A percentile compares a stretch with the other conserved stretches of the same genome.
Conservation (phyloP, 1,139 yeast species). For the Lodderomyces metapsilosis region DNA sequence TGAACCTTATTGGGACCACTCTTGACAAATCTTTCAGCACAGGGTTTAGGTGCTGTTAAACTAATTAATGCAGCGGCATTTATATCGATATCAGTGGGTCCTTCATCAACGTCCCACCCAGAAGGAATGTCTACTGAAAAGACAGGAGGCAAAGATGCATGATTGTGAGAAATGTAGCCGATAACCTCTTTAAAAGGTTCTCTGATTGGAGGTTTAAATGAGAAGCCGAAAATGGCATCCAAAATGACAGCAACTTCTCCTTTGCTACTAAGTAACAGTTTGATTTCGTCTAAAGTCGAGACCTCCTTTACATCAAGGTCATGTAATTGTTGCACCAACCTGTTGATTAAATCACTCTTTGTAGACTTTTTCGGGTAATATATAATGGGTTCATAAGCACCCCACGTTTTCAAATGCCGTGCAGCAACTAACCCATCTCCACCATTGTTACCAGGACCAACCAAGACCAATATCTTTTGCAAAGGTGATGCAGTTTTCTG, state of each 20-base stretch:
- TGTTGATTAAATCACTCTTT: constrained; percentile 41
- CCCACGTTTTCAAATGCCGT: constrained; percentile 79
- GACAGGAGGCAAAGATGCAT: constrained; percentile 48
- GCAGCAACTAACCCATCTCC: constrained; percentile 98
- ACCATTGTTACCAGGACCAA: constrained; percentile 96
- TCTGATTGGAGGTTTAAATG: constrained; percentile 86
- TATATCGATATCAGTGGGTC: constrained; percentile 53
- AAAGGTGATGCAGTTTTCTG: constrained; percentile 20
- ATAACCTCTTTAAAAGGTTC: constrained; percentile 71
- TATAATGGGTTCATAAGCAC: constrained; percentile 64
- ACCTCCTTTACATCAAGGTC: constrained; percentile 52
- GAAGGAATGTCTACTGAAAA: constrained; percentile 90
- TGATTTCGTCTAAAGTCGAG: constrained; percentile 34
- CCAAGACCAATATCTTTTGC: constrained; percentile 58
- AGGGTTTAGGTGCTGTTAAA: constrained; percentile 92
- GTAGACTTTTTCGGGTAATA: constrained; percentile 63
- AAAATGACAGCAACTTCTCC: constrained; percentile 36
- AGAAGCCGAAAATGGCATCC: constrained; percentile 90
- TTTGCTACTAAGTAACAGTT: constrained; percentile 21
- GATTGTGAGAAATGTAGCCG: constrained; percentile 36
- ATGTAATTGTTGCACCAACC: constrained; percentile 57
- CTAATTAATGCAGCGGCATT: constrained; percentile 72
- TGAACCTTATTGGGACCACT: constrained; percentile 40
- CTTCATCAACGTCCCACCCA: constrained; percentile 94
- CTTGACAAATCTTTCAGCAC: constrained; percentile 49